phyloP scores from a whole-genome alignment of 2,329 filamentous ascomycete genomes.

The Xylariales sp. region DNA sequence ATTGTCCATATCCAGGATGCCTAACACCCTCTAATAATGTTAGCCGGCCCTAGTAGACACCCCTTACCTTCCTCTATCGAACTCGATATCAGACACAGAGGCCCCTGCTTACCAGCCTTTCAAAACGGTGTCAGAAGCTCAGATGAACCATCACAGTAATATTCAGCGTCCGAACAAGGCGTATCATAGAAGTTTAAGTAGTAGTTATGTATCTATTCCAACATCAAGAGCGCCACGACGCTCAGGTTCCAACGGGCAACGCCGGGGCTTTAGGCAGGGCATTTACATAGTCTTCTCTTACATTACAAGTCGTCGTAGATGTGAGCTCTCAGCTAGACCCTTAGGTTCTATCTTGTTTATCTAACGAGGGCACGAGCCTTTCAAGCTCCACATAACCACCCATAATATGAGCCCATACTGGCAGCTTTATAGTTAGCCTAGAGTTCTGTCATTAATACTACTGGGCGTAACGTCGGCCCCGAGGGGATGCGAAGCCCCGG shows the following conservation, averaged over 20 bases:
- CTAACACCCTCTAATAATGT: too few species aligned
- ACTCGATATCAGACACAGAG: too few species aligned
- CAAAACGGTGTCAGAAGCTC: too few species aligned
- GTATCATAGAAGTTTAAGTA: not conserved
- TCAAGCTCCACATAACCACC: not conserved
- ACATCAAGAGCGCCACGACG: too few species aligned
- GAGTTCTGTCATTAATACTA: not conserved
- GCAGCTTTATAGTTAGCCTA: not conserved
- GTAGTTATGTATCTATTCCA: not conserved
- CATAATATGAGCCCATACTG: not conserved
- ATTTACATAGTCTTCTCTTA: not conserved
- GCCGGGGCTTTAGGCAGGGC: too few species aligned
- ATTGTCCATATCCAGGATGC: too few species aligned
- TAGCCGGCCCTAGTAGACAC: too few species aligned
- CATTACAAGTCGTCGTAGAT: not conserved
- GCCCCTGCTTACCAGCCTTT: too few species aligned
- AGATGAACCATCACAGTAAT: not conserved
- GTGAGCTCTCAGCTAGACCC: not conserved
- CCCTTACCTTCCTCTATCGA: too few species aligned
- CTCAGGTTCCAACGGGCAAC: too few species aligned
- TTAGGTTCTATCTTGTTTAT: not conserved
- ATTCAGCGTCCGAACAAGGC: not conserved
- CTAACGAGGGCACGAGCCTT: not conserved
- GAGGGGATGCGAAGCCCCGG: not conserved
- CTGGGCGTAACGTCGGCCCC: not conserved